phyloP scores from a whole-genome alignment of 2,329 filamentous ascomycete species.

The Venturia oleaginea region DNA sequence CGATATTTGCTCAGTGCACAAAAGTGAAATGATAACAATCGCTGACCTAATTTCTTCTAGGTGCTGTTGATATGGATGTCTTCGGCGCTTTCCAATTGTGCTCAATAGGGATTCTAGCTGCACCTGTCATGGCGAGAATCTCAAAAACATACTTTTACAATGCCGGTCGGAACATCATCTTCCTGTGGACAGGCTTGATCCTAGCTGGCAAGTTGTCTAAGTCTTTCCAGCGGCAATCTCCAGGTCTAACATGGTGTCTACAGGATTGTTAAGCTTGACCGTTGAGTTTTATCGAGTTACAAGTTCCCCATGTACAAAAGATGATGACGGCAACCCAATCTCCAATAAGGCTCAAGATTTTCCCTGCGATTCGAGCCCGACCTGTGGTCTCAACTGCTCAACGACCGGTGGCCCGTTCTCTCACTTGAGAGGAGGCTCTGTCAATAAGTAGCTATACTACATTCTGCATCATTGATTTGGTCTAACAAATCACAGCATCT shows the following conservation, averaged over 20 bases:
- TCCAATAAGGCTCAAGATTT: constrained; percentile 33
- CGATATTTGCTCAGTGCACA: background rate
- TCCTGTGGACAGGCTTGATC: constrained; percentile 54
- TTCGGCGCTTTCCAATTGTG: constrained; percentile 61
- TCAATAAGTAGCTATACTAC: constrained; percentile 34
- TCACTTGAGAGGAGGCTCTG: constrained; percentile 45
- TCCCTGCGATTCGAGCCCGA: constrained; percentile 30
- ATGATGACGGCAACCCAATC: constrained; percentile 31
- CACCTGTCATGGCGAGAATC: constrained; percentile 51
- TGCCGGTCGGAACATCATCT: constrained; percentile 56
- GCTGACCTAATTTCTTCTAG: constrained; percentile 27
- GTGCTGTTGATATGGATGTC: constrained; percentile 58
- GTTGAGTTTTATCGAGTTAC: constrained; percentile 55
- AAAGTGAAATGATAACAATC: background rate
- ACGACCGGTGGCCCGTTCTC: constrained; percentile 41
- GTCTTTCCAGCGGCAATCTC: background rate
- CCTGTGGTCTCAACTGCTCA: constrained; percentile 43
- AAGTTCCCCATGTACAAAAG: constrained; percentile 34
- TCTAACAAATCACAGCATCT: constrained; percentile 32
- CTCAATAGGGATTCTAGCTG: constrained; percentile 55
- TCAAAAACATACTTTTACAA: constrained; percentile 57
- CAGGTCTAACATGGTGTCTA: constrained; percentile 23
- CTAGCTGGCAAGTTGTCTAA: constrained; percentile 41
- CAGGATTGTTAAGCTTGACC: constrained; percentile 51
- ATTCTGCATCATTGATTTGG: background rate